Conservation (phyloP, 345 rosid genomes). For the Populus ilicifolia region DNA sequence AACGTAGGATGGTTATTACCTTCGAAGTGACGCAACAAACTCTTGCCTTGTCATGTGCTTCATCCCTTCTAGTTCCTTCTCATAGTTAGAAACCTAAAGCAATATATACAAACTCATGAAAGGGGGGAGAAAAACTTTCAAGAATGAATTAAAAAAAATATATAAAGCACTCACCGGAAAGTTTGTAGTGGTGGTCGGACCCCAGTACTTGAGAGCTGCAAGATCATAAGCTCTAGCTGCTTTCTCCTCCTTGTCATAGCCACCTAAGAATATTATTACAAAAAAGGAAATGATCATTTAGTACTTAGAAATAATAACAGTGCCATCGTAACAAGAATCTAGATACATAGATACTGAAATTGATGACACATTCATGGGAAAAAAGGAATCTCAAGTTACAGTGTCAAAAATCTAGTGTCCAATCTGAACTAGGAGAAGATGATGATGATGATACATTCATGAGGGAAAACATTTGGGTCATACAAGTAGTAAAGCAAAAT, state of each 20-base stretch:
- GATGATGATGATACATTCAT: slow-evolving; percentile 1
- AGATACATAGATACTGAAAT: slow-evolving; percentile 4
- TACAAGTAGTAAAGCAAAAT: slow-evolving; percentile 20
- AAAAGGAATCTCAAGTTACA: slow-evolving; percentile 15
- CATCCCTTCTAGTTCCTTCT: slow-evolving; percentile 86
- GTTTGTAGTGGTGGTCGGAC: slow-evolving; percentile 85
- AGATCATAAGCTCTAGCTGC: slow-evolving; percentile 96
- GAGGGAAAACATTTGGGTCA: slow-evolving; percentile 5
- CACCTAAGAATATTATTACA: slow-evolving; percentile 42
- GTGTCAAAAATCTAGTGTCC: slow-evolving; percentile 17
- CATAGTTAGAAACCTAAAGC: slow-evolving; percentile 59
- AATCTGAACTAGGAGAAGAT: slow-evolving; percentile 12
- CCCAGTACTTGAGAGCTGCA: slow-evolving; percentile 98
- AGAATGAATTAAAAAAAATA: neutral
- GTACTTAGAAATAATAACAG: neutral
- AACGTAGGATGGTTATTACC: slow-evolving; percentile 33
- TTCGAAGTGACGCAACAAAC: slow-evolving; percentile 85
- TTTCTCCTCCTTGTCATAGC: slow-evolving; percentile 91
- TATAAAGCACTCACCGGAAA: slow-evolving; percentile 48
- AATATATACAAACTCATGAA: neutral
- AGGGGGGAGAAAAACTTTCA: neutral
- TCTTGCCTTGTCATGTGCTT: slow-evolving; percentile 90
- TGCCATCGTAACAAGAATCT: slow-evolving; percentile 6
- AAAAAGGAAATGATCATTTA: neutral
- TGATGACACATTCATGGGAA: slow-evolving; percentile 13